phyloP scores from a whole-genome alignment of 768 basidiomycete species.

The Mycena vitilis region DNA sequence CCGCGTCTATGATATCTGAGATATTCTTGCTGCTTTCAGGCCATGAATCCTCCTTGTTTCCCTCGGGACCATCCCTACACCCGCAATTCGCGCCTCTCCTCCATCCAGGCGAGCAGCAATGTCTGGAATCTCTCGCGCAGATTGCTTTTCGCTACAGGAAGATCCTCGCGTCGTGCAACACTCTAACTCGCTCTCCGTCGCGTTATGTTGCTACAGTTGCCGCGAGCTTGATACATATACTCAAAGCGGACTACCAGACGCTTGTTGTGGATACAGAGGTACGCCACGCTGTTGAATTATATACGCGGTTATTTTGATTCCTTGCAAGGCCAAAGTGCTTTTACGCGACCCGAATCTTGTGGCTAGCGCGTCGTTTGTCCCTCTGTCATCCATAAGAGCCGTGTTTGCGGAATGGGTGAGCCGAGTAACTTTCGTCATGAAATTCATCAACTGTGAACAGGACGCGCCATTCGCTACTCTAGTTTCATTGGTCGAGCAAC shows the following conservation, averaged over 20 bases:
- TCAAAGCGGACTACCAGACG: slow-evolving; percentile 83
- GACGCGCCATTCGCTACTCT: slow-evolving; percentile 86
- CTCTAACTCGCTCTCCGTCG: slow-evolving; percentile 68
- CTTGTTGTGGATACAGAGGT: slow-evolving; percentile 82
- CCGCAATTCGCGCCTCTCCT: slow-evolving; percentile 77
- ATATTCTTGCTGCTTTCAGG: slow-evolving; percentile 88
- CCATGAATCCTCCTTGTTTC: slow-evolving; percentile 88
- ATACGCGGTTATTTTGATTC: not conserved
- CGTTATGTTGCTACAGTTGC: slow-evolving; percentile 86
- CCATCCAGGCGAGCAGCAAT: slow-evolving; percentile 90
- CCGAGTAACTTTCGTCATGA: not conserved
- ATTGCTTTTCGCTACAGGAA: slow-evolving; percentile 82
- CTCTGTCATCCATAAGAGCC: slow-evolving; percentile 85
- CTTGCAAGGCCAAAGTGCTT: slow-evolving; percentile 68
- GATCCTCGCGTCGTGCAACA: slow-evolving; percentile 68
- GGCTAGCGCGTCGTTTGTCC: slow-evolving; percentile 85
- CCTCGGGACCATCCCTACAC: slow-evolving; percentile 65
- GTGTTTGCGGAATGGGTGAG: slow-evolving; percentile 81
- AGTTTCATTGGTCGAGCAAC: slow-evolving; percentile 68
- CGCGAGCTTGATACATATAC: slow-evolving; percentile 76
- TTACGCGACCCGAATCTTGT: slow-evolving; percentile 81
- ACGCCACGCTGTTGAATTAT: not conserved
- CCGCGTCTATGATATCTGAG: slow-evolving; percentile 84
- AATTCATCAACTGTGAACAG: not conserved
- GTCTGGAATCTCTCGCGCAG: slow-evolving; percentile 80